Percentiles rank a stretch among this genome's conserved stretches.
These are phyloP conservation scores for Coemansia sp. DNA, from an alignment of 192 early-diverging fungal species.

Conservation along the genomic window DNA sequence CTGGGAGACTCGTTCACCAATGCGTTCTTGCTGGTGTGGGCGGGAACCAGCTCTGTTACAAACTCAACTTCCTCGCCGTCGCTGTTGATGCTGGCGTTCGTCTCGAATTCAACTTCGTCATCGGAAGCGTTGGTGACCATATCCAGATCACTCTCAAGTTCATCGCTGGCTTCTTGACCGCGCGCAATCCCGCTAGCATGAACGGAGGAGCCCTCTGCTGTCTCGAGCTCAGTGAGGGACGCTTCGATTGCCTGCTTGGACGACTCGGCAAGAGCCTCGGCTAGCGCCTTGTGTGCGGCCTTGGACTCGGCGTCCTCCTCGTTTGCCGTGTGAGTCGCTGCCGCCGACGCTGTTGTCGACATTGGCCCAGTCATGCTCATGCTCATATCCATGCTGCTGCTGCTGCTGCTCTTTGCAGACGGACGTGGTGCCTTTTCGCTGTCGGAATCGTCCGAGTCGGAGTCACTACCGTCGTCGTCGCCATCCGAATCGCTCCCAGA, in stretches of 20 bases:
- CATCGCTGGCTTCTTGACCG: slow-evolving; percentile 9
- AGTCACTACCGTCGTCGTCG: slow-evolving; percentile 11
- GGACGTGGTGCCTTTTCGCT: slow-evolving; percentile 1
- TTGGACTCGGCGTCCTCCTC: slow-evolving; percentile 20
- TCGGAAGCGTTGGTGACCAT: slow-evolving; percentile 19
- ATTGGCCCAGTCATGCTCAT: neutral
- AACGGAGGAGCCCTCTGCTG: neutral
- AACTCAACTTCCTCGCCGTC: slow-evolving; percentile 44
- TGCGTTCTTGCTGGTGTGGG: slow-evolving; percentile 17
- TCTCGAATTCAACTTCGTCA: slow-evolving; percentile 34
- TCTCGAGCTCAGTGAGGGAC: slow-evolving; percentile 22
- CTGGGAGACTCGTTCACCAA: slow-evolving; percentile 35
- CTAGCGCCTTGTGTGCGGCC: slow-evolving; percentile 33
- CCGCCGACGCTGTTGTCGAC: slow-evolving; percentile 7
- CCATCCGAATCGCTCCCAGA: slow-evolving; percentile 9
- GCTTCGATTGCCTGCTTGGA: slow-evolving; percentile 29
- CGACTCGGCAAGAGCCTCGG: slow-evolving; percentile 45
- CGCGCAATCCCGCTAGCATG: slow-evolving; percentile 12
- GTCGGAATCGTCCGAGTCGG: slow-evolving; percentile 27
- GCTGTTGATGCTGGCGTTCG: slow-evolving; percentile 28
- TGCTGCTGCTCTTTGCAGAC: neutral
- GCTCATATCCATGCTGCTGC: neutral
- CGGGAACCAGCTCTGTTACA: slow-evolving; percentile 40
- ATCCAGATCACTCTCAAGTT: slow-evolving; percentile 2
- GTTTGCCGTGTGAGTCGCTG: neutral